phyloP scores from a whole-genome alignment of 1,284 basidiomycete species.

The Tilletia horrida region DNA sequence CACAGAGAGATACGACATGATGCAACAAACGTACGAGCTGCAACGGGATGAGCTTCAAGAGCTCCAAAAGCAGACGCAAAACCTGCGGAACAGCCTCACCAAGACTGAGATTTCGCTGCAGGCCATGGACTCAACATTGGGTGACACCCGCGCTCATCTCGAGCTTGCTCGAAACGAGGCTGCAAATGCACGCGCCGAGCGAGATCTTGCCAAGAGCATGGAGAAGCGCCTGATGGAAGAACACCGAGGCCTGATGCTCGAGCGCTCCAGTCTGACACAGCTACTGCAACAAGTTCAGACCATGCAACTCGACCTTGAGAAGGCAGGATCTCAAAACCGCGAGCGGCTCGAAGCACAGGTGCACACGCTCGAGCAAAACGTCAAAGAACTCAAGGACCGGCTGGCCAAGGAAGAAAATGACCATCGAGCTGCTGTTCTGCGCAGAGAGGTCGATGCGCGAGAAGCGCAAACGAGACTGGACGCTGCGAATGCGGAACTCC shows the following conservation, averaged over 20 bases:
- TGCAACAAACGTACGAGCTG: slow-evolving; percentile 50
- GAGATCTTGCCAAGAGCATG: slow-evolving; percentile 59
- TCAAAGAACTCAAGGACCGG: slow-evolving; percentile 71
- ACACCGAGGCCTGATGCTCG: slow-evolving; percentile 72
- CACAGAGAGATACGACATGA: slow-evolving; percentile 26
- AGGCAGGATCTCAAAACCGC: slow-evolving; percentile 74
- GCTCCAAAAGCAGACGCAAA: slow-evolving; percentile 53
- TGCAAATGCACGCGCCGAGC: slow-evolving; percentile 82
- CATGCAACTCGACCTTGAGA: slow-evolving; percentile 82
- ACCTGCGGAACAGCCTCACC: slow-evolving; percentile 46
- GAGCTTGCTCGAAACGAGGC: slow-evolving; percentile 67
- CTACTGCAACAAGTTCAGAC: slow-evolving; percentile 81
- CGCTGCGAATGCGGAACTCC: slow-evolving; percentile 67
- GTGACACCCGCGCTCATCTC: slow-evolving; percentile 27
- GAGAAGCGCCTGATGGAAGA: slow-evolving; percentile 67
- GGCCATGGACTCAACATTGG: slow-evolving; percentile 65
- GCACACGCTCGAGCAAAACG: slow-evolving; percentile 63
- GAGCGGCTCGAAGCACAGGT: slow-evolving; percentile 74
- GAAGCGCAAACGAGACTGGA: slow-evolving; percentile 73
- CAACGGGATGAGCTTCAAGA: slow-evolving; percentile 51
- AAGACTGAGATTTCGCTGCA: slow-evolving; percentile 57
- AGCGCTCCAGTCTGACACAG: slow-evolving; percentile 78
- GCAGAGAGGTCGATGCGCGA: slow-evolving; percentile 75
- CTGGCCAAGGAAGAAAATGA: slow-evolving; percentile 75
- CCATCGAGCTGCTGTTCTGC: slow-evolving; percentile 68